Evolutionary conservation across 140 eudicot genomes (phyloP).

Genomic region (Cichorium intybus): DNA sequence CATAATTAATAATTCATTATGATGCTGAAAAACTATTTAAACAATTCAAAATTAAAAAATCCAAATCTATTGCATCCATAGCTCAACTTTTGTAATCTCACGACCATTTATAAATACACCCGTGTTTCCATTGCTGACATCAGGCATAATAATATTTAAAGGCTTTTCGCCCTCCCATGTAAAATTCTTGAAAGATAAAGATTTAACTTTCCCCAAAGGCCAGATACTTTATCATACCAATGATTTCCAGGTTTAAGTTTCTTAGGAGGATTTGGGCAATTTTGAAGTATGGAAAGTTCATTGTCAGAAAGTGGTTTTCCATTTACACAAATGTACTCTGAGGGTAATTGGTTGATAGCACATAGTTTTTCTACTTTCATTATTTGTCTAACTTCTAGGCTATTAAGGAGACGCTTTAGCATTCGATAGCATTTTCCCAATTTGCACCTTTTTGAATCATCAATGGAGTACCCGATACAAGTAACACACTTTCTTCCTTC

Average conservation of each 20-base stretch:
- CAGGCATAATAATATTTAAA: conserved; percentile 62
- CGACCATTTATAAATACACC: conserved; percentile 93
- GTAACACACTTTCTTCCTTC: too few relatives aligned
- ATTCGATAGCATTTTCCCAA: conserved; percentile 89
- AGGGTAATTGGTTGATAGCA: too few relatives aligned
- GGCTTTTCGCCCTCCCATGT: conserved; percentile 91
- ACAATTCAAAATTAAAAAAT: neutral
- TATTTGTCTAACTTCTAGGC: conserved; percentile 73
- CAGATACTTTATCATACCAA: conserved; percentile 99
- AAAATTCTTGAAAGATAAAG: neutral
- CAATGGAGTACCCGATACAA: too few relatives aligned
- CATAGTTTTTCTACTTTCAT: conserved; percentile 98
- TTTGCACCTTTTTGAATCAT: conserved; percentile 73
- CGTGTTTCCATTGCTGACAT: conserved; percentile 94
- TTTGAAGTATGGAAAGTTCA: too few relatives aligned
- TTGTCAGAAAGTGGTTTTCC: too few relatives aligned
- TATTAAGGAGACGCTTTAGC: conserved; percentile 82
- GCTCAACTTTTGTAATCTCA: conserved; percentile 90
- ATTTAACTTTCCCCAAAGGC: conserved; percentile 98
- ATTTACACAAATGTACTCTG: too few relatives aligned
- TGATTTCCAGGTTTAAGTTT: too few relatives aligned
- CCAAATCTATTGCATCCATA: conserved; percentile 86
- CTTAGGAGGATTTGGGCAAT: too few relatives aligned
- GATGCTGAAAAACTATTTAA: neutral
- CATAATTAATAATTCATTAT: neutral